These are phyloP conservation scores for Hyaloscypha variabilis DNA, from an alignment of 495 filamentous ascomycete genomes.

Conservation along the genomic window DNA sequence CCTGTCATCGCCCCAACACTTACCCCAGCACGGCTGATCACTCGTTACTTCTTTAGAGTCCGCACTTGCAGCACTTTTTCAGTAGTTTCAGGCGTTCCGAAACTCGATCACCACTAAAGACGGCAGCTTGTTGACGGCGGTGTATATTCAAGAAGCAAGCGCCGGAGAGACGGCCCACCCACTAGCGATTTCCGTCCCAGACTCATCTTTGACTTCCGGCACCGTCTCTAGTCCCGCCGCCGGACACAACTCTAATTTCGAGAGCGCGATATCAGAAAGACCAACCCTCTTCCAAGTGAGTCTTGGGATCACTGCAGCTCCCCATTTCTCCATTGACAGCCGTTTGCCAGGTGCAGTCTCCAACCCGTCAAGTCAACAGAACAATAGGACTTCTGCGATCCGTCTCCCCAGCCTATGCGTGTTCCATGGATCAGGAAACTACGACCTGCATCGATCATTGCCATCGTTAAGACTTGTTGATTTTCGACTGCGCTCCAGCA, in stretches of 20 bases:
- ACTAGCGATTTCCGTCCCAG: not conserved
- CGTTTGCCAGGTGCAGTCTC: not conserved
- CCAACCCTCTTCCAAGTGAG: not conserved
- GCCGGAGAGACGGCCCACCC: not conserved
- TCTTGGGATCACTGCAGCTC: not conserved
- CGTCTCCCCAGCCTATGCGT: not conserved
- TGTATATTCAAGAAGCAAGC: conserved; percentile 1
- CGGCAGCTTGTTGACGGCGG: conserved; percentile 24
- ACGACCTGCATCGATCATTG: not conserved
- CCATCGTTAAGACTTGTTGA: not conserved
- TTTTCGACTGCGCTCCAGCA: not conserved
- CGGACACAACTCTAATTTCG: conserved; percentile 1
- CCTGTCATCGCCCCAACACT: conserved; percentile 14
- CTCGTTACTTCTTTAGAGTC: conserved; percentile 10
- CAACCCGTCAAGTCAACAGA: not conserved
- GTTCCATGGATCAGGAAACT: not conserved
- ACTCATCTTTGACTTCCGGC: conserved; percentile 4
- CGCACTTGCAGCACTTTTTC: conserved; percentile 18
- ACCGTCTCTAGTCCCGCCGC: not conserved
- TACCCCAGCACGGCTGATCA: conserved; percentile 16
- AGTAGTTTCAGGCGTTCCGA: conserved; percentile 32
- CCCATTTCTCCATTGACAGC: not conserved
- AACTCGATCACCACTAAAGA: conserved; percentile 26
- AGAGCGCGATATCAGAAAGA: not conserved
- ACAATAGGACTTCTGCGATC: not conserved